phyloP scores from a whole-genome alignment of 768 basidiomycete genomes.

The Tricholoma saponaceum region DNA sequence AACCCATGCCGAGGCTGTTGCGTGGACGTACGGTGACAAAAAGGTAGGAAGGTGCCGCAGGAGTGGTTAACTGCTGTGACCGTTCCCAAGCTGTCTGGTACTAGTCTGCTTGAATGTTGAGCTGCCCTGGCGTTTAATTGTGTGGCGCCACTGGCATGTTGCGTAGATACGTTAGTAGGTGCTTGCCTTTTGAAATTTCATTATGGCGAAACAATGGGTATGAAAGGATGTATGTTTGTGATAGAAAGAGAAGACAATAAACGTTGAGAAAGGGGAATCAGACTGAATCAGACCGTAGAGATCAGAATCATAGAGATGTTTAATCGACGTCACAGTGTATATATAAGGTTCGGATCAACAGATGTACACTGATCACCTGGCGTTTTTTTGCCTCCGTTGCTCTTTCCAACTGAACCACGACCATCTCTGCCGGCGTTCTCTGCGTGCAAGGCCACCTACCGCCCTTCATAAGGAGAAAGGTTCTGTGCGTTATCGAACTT shows the following conservation, averaged over 20 bases:
- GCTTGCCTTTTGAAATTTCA: neutral
- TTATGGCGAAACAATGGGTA: too few species aligned
- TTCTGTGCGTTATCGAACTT: neutral
- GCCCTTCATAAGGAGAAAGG: neutral
- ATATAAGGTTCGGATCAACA: conserved; percentile 19
- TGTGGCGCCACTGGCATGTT: too few species aligned
- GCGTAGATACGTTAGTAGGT: too few species aligned
- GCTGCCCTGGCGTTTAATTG: neutral
- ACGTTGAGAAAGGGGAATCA: neutral
- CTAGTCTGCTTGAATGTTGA: too few species aligned
- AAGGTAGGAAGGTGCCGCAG: neutral
- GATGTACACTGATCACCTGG: conserved; percentile 8
- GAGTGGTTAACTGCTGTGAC: neutral
- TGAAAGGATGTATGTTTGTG: neutral
- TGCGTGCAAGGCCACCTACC: neutral
- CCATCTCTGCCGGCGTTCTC: conserved; percentile 1
- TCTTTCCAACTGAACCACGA: conserved; percentile 6
- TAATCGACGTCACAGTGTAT: neutral
- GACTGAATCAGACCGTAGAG: neutral
- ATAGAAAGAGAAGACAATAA: neutral
- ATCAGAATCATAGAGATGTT: conserved; percentile 1
- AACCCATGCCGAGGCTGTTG: neutral
- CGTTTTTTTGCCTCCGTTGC: conserved; percentile 11
- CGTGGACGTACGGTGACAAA: neutral
- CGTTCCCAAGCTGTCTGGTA: neutral